phyloP scores from a whole-genome alignment of 805 yeast species.

The Wilhelminamyces savonicus region DNA sequence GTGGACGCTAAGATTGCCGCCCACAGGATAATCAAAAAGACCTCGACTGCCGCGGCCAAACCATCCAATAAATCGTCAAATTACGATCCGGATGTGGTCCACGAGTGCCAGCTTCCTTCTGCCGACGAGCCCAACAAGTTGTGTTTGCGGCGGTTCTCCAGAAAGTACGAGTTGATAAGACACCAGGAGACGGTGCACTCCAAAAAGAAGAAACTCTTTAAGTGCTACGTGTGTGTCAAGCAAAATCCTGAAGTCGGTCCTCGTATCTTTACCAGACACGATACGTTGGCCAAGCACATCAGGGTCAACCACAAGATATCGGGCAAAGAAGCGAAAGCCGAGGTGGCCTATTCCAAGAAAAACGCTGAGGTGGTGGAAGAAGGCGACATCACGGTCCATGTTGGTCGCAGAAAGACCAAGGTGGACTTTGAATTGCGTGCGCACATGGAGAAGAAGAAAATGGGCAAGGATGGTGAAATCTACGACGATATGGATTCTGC shows the following conservation, averaged over 20 bases:
- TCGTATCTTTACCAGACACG: slow-evolving; percentile 88
- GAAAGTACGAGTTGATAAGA: slow-evolving; percentile 86
- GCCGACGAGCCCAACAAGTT: slow-evolving; percentile 36
- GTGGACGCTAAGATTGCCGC: slow-evolving; percentile 19
- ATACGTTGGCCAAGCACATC: slow-evolving; percentile 89
- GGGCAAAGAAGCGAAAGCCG: slow-evolving; percentile 42
- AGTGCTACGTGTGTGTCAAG: slow-evolving; percentile 81
- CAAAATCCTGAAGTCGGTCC: slow-evolving; percentile 49
- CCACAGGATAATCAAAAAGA: slow-evolving; percentile 24
- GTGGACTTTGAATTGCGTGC: slow-evolving; percentile 41
- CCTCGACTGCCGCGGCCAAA: slow-evolving; percentile 9
- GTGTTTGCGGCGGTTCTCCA: slow-evolving; percentile 37
- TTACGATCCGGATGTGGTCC: slow-evolving; percentile 42
- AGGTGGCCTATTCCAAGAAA: slow-evolving; percentile 39
- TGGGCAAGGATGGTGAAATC: slow-evolving; percentile 10
- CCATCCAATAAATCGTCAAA: slow-evolving; percentile 30
- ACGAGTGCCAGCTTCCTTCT: slow-evolving; percentile 40
- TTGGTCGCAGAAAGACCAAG: slow-evolving; percentile 39
- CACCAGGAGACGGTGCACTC: slow-evolving; percentile 98
- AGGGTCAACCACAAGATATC: slow-evolving; percentile 40
- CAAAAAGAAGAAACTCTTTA: slow-evolving; percentile 73
- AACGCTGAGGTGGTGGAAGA: slow-evolving; percentile 44
- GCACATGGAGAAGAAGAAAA: slow-evolving; percentile 33
- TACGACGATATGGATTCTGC: no score
- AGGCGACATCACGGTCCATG: slow-evolving; percentile 42